Evolutionary conservation across 352 stramenopile species (phyloP).

Genomic region (Phytophthora europaea): DNA sequence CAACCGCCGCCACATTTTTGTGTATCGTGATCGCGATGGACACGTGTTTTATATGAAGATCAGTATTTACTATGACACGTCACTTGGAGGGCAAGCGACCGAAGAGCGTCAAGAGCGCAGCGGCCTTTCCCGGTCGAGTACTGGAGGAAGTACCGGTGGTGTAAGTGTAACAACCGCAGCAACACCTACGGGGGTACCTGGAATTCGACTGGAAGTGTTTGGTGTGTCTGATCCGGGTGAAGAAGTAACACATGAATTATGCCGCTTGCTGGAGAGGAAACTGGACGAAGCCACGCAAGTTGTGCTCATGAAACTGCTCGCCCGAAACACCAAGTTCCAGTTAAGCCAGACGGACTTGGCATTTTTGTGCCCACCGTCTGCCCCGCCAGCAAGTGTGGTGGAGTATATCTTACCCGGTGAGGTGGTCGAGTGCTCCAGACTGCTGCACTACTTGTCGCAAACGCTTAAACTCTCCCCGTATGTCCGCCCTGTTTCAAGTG

Average conservation of each 20-base stretch:
- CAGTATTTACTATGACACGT: slow-evolving; percentile 59
- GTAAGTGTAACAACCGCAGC: slow-evolving; percentile 15
- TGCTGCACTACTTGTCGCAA: slow-evolving; percentile 74
- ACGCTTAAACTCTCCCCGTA: slow-evolving; percentile 65
- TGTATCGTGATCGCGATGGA: slow-evolving; percentile 86
- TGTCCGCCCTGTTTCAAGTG: slow-evolving; percentile 57
- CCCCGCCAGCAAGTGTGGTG: slow-evolving; percentile 45
- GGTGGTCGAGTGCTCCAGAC: slow-evolving; percentile 40
- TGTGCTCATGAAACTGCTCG: slow-evolving; percentile 90
- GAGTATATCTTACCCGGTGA: slow-evolving; percentile 60
- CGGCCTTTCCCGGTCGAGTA: slow-evolving; percentile 30
- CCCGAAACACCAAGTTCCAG: slow-evolving; percentile 88
- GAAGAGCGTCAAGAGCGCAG: slow-evolving; percentile 43
- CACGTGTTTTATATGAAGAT: slow-evolving; percentile 94
- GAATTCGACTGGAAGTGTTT: slow-evolving; percentile 87
- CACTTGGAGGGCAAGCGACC: slow-evolving; percentile 3
- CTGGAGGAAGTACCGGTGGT: slow-evolving; percentile 31
- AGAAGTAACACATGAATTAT: slow-evolving; percentile 89
- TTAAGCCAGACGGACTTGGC: slow-evolving; percentile 74
- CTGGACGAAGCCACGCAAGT: slow-evolving; percentile 88
- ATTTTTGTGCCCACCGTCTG: slow-evolving; percentile 77
- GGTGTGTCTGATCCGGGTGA: slow-evolving; percentile 82
- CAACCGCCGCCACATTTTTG: slow-evolving; percentile 89
- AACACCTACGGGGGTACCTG: slow-evolving; percentile 32
- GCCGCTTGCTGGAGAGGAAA: slow-evolving; percentile 84